A percentile compares a stretch with the other conserved stretches of the same genome.
Conservation (phyloP, 176 grass and related monocot species). For the Miscanthus lutarioriparius region DNA sequence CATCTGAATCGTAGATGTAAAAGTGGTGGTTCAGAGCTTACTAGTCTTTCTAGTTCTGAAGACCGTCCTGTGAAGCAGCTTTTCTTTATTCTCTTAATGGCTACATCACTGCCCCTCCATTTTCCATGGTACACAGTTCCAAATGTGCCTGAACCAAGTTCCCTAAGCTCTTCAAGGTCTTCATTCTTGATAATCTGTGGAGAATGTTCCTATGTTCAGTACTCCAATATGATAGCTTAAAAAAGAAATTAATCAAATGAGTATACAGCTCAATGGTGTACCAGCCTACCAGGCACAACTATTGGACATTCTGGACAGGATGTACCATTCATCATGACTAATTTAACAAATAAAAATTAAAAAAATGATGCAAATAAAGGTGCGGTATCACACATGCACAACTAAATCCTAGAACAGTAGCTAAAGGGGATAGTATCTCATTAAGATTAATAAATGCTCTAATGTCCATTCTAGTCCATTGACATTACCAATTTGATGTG, state of each 20-base stretch:
- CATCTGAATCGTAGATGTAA: background rate
- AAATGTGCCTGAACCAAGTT: conserved; percentile 96
- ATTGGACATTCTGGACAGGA: background rate
- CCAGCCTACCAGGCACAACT: conserved; percentile 6
- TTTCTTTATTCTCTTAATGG: conserved; percentile 99
- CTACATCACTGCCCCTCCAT: conserved; percentile 99
- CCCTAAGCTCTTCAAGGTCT: conserved; percentile 93
- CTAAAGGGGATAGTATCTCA: background rate
- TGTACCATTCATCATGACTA: background rate
- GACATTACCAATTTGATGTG: background rate
- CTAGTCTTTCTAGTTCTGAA: conserved; percentile 96
- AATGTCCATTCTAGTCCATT: background rate
- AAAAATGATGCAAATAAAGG: conserved; percentile 8
- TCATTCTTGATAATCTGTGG: conserved; percentile 93
- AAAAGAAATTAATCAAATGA: conserved; percentile 27
- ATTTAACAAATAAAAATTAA: conserved; percentile 21
- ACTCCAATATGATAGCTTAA: conserved; percentile 8
- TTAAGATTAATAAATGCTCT: conserved; percentile 2
- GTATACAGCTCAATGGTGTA: background rate
- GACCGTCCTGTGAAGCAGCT: conserved; percentile 88
- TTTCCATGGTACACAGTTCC: conserved; percentile 98
- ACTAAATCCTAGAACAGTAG: background rate
- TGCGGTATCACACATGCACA: background rate
- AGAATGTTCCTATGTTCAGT: conserved; percentile 16
- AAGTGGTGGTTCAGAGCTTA: conserved; percentile 27